Conservation (phyloP, 495 filamentous ascomycete genomes). For the Haplographium delicatum region DNA sequence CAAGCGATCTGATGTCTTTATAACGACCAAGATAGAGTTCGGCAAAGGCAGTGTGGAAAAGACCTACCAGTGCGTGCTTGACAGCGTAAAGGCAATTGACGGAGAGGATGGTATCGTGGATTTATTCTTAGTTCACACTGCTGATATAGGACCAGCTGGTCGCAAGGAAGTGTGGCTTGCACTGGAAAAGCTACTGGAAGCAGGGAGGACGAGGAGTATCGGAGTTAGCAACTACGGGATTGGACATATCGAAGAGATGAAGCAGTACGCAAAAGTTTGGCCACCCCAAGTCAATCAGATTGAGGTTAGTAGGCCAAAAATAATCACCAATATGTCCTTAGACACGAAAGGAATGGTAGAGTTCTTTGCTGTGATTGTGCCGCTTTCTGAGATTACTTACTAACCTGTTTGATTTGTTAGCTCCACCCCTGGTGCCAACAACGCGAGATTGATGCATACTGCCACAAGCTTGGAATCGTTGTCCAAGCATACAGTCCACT, state of each 20-base stretch:
- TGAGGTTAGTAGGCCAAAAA: conserved; percentile 32
- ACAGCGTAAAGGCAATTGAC: conserved; percentile 35
- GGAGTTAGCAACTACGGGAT: conserved; percentile 54
- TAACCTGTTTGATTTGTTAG: conserved; percentile 37
- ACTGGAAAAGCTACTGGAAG: conserved; percentile 44
- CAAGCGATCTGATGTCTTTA: conserved; percentile 73
- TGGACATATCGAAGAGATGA: conserved; percentile 38
- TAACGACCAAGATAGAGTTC: conserved; percentile 30
- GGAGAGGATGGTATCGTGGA: conserved; percentile 67
- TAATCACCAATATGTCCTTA: conserved; percentile 45
- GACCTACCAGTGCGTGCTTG: conserved; percentile 54
- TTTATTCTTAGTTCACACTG: conserved; percentile 56
- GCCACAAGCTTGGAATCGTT: conserved; percentile 51
- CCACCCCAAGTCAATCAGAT: conserved; percentile 57
- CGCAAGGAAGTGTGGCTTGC: conserved; percentile 32
- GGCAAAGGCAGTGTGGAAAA: conserved; percentile 13
- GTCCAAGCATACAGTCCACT: conserved; percentile 58
- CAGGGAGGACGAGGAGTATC: conserved; percentile 64
- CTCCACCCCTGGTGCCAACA: conserved; percentile 44
- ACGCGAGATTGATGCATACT: conserved; percentile 70
- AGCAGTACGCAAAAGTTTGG: conserved; percentile 29
- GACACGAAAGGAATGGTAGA: conserved; percentile 43
- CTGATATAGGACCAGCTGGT: conserved; percentile 14
- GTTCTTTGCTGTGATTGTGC: too few relatives aligned
- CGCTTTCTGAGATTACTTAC: conserved; percentile 25